A percentile compares a stretch with the other conserved stretches of the same genome.
phyloP scores from a whole-genome alignment of 1,284 basidiomycete species.

The Puccinia novopanici region DNA sequence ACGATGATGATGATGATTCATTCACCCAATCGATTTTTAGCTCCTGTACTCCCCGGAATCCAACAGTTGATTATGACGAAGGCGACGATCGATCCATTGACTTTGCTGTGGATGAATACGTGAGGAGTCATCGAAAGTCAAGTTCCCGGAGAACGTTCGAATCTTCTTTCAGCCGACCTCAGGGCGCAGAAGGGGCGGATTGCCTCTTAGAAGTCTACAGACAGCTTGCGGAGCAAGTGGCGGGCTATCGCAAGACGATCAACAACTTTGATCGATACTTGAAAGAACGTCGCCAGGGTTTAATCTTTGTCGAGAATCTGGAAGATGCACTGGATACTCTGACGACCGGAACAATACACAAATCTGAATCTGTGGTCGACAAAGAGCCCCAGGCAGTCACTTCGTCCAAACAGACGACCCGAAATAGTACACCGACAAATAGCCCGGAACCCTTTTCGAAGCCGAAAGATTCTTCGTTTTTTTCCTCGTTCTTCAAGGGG shows the following conservation, averaged over 20 bases:
- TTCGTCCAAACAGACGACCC: not conserved
- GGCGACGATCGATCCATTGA: conserved; percentile 77
- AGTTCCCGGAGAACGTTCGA: conserved; percentile 64
- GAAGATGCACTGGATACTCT: conserved; percentile 73
- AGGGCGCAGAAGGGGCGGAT: not conserved
- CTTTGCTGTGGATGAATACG: conserved; percentile 68
- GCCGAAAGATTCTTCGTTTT: conserved; percentile 43
- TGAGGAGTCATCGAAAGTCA: conserved; percentile 63
- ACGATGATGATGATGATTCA: conserved; percentile 20
- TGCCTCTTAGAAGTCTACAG: conserved; percentile 53
- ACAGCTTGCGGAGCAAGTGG: conserved; percentile 64
- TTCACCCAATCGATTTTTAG: conserved; percentile 22
- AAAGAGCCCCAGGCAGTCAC: not conserved
- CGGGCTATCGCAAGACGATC: conserved; percentile 72
- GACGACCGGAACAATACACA: not conserved
- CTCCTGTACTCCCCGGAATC: conserved; percentile 31
- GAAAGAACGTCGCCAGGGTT: conserved; percentile 78
- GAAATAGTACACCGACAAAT: conserved; percentile 25
- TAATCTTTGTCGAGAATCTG: conserved; percentile 88
- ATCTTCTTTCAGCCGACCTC: conserved; percentile 57
- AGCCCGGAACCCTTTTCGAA: conserved; percentile 23
- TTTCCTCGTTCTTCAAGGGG: conserved; percentile 31
- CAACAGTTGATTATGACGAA: conserved; percentile 61
- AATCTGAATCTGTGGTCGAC: conserved; percentile 5
- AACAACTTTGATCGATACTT: conserved; percentile 81